A percentile compares a stretch with the other conserved stretches of the same genome.
phyloP scores from a whole-genome alignment of 108 stramenopile genomes.

The Nitzschia palea region DNA sequence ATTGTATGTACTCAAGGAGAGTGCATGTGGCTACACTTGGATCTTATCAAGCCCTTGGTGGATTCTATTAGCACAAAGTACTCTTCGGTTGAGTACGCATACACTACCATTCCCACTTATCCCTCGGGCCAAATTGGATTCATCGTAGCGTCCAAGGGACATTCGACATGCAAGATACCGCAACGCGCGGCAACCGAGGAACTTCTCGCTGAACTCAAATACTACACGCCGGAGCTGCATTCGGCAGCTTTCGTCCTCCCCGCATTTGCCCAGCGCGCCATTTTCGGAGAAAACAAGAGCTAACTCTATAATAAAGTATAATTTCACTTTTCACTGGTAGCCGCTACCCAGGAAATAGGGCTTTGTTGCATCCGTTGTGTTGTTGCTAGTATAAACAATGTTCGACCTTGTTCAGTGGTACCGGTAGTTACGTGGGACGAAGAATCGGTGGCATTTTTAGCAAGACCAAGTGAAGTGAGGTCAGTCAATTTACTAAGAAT shows the following conservation, averaged over 20 bases:
- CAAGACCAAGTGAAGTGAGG: no score
- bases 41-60: slow-evolving; percentile 87
- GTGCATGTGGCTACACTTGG: slow-evolving; percentile 95
- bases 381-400: no score
- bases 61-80: slow-evolving; percentile 66
- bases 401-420: no score
- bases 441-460: no score
- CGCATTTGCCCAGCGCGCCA: slow-evolving; percentile 74
- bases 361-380: no score
- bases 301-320: no score
- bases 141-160: slow-evolving; percentile 84
- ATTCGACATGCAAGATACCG: slow-evolving; percentile 53
- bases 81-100: slow-evolving; percentile 92
- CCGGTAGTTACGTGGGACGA: no score
- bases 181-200: slow-evolving; percentile 41
- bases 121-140: slow-evolving; percentile 99
- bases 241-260: slow-evolving; percentile 94
- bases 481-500: no score
- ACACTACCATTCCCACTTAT: slow-evolving; percentile 98
- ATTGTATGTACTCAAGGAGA: slow-evolving; percentile 98
- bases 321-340: no score
- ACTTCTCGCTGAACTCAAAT: slow-evolving; percentile 66
- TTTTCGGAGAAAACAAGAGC: slow-evolving; percentile 38
- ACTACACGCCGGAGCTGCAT: slow-evolving; percentile 93
- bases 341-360: no score